Evolutionary conservation across 345 rosid genomes (phyloP).

Genomic region (Angophora floribunda): DNA sequence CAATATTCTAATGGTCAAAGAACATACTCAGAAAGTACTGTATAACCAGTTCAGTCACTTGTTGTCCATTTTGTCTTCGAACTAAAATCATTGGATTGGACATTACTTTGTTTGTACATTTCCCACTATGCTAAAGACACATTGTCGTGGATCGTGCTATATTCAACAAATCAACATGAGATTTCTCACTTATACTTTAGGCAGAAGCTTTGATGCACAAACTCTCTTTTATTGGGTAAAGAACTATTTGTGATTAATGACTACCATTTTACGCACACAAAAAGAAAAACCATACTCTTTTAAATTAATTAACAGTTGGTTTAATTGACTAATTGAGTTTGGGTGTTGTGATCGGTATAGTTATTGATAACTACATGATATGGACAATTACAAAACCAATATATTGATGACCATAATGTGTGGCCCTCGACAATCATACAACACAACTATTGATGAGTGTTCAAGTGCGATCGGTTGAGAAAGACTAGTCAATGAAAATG

Average conservation of each 20-base stretch:
- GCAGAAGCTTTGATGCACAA: background rate
- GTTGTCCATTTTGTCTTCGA: too few species aligned
- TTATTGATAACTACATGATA: background rate
- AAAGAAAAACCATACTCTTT: background rate
- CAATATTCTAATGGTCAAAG: too few species aligned
- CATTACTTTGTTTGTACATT: too few species aligned
- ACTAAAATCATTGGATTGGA: too few species aligned
- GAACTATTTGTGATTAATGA: background rate
- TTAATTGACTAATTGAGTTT: background rate
- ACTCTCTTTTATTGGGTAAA: background rate
- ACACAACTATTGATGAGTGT: background rate
- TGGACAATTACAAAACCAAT: background rate
- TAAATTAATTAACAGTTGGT: background rate
- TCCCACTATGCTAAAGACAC: background rate
- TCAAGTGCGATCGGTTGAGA: accelerated
- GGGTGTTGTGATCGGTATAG: background rate
- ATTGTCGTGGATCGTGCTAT: background rate
- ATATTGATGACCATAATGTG: background rate
- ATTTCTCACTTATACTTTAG: background rate
- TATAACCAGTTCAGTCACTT: too few species aligned
- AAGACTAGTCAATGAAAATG: background rate
- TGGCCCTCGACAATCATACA: background rate
- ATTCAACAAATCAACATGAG: background rate
- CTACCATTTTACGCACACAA: background rate
- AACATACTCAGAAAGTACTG: too few species aligned